Evolutionary conservation across 345 rosid genomes (phyloP).

Genomic region (Hypericum perforatum): DNA sequence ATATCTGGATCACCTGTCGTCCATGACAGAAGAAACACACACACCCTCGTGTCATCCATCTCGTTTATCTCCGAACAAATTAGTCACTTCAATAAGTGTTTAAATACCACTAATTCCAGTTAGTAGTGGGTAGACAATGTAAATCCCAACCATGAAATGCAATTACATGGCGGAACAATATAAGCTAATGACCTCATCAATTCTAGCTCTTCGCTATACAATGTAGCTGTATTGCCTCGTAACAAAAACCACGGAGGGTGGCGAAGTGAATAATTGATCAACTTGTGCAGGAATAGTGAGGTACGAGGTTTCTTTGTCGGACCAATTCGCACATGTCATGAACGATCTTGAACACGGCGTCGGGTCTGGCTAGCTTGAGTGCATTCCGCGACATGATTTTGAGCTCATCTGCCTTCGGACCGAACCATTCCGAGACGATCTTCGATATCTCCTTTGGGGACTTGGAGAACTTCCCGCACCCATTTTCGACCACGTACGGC

Average conservation of each 20-base stretch:
- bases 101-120: too few relatives aligned
- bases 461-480: slow-evolving; percentile 83
- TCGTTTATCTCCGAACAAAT: too few relatives aligned
- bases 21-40: too few relatives aligned
- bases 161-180: too few relatives aligned
- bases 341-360: slow-evolving; percentile 90
- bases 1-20: too few relatives aligned
- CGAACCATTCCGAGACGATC: slow-evolving; percentile 80
- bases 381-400: slow-evolving; percentile 79
- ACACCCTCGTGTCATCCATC: too few relatives aligned
- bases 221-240: neutral
- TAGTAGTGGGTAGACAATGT: too few relatives aligned
- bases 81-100: too few relatives aligned
- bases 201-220: slow-evolving; percentile 2
- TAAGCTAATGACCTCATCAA: too few relatives aligned
- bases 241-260: slow-evolving; percentile 9
- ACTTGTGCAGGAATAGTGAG: slow-evolving; percentile 48
- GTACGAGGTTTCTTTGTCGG: slow-evolving; percentile 50
- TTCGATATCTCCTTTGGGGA: slow-evolving; percentile 80
- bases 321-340: slow-evolving; percentile 89
- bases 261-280: slow-evolving; percentile 2
- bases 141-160: too few relatives aligned
- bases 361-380: slow-evolving; percentile 79
- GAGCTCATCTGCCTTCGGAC: slow-evolving; percentile 67
- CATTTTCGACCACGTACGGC: slow-evolving; percentile 83